Evolutionary conservation across 192 early-diverging fungal genomes (phyloP), one percentile per base, ranked within the genome.

Genomic region (Geranomyces michiganensis): DNA sequence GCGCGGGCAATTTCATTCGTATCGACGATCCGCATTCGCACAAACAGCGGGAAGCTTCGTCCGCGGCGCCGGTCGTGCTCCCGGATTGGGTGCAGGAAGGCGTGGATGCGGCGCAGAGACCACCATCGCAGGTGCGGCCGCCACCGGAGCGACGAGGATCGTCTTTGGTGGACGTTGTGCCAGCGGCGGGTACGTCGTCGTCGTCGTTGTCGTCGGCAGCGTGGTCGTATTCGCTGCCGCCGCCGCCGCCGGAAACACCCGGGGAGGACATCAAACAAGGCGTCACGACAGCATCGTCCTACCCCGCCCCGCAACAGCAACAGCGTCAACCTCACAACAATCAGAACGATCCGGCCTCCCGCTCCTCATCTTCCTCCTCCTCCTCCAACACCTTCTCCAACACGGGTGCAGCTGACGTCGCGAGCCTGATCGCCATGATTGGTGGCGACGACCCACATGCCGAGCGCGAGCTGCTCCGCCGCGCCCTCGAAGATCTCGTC

Each of bases 1-100:
- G 41, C 36, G 61, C 56, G 13, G 70, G 70, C 1, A 71, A 71
- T 41, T 71, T 71, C 49, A 36, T 71, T 10, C 59, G 32, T 14
- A 29, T 32, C 24, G 12, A 19, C 32, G 30, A 41, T 41, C 36
- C 3, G 36, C 36, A 41, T 41, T 10, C 3, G 36, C 36, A 41
- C 36, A 3, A 41, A 7, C 36, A 41, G n/a, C n/a, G n/a, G 19
- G 12, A 21, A 21, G 27, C 10, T 10, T 24, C 59, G 9, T n/a
- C 26, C 36, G 36, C 5, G 3, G 36, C 10, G 36, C 49, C 49
- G n/a, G 21, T 69, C 4, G 67, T 55, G 10, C 21, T 69, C 6
- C 67, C 67, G 7, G 53, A 30, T 13, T 69, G 67, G 67, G 67
- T 59, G 30, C 36, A 58, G 43, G 55, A 49, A 30, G 56, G 67